Base-by-base conservation (phyloP, 169 alveolate genomes). In the Plasmodium gallinaceum region DNA sequence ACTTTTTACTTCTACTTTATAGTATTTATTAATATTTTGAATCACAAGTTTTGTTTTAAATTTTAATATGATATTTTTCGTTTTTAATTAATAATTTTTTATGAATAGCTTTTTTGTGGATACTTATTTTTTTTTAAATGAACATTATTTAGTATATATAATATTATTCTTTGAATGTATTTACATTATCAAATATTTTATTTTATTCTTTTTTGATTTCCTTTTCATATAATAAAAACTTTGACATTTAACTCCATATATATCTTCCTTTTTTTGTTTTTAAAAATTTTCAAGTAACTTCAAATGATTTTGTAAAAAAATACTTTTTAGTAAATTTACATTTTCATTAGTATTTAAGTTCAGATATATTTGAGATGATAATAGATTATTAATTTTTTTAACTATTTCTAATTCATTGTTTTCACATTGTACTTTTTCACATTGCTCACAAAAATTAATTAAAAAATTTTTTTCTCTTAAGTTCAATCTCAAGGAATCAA, bases 301-400 rank as follows among this genome's bases (percentile, higher is more conserved):
- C 14, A 78, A 7, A 54, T 78, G 90, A 51, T 54, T 78, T 69
- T 78, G 90, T 45, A 78, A 70, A 69, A 78, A 78, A 57, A 78
- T 20, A 18, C 90, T 52, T 24, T 78, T 78, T 20, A 64, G 18
- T 20, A 66, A 5, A 54, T 78, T 57, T 42, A 54, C 61, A 58
- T 78, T 69, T 69, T 64, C 72, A 20, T 26, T 42, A 22, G 4
- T 10, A 42, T 52, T 57, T n/a, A 64, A 22, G 20, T 78, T 78
- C n/a, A 78, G 61, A 45, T 48, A 78, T 24, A 78, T 69, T 43
- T 78, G 90, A 1, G 46, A 10, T 37, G 58, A 54, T 16, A 78
- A 22, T 9, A 65, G 16, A 2, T 37, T 22, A 16, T 78, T 78
- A 2, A 78, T 43, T 8, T 42, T 39, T 24, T 48, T 20, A 24